Evolutionary conservation across 2,329 filamentous ascomycete species (phyloP), one percentile per base, ranked within the genome.

Genomic region (Xylariaceae sp.): DNA sequence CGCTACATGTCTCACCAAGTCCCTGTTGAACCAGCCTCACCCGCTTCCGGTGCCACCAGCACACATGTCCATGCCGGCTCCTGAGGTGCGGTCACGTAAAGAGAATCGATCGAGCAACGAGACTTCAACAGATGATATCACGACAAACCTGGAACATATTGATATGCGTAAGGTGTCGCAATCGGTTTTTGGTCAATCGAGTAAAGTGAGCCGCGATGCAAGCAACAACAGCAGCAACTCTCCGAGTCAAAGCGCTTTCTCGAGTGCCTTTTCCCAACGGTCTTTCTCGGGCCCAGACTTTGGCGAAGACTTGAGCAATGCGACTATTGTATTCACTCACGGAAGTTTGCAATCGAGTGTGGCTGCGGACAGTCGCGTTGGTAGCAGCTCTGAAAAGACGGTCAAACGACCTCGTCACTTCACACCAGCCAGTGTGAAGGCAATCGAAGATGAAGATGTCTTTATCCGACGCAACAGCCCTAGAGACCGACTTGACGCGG

Each of bases 401-500:
- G 64, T 66, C 45, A 84, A 82, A 65, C 75, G 81, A 39, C 69
- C 71, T 57, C 75, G 79, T 10, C 73, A 76, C 54, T 78, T 79
- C 53, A 81, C 79, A 0, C 77, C 79, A 6, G 73, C 73, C 2
- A 77, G 79, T 41, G 67, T 72, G n/a, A 78, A 76, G 62, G 75
- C 68, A 7, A 75, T 80, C 13, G 80, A 80, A 45, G 76, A 78
- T 17, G 78, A 81, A 53, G 76, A 81, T 48, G 77, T 80, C 61
- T 74, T 76, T 39, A 30, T 30, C 23, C 73, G 73, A 10, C 71
- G 73, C 30, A 64, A 60, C n/a, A 77, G 73, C 57, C 73, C 75
- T 6, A 68, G 65, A 41, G 55, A 68, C 35, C 65, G 64, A 54
- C 63, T 64, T 51, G 65, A 60, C 10, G 58, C 67, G 4, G 65